Conservation (phyloP, 495 filamentous ascomycete genomes). For the Neurospora sp. region DNA sequence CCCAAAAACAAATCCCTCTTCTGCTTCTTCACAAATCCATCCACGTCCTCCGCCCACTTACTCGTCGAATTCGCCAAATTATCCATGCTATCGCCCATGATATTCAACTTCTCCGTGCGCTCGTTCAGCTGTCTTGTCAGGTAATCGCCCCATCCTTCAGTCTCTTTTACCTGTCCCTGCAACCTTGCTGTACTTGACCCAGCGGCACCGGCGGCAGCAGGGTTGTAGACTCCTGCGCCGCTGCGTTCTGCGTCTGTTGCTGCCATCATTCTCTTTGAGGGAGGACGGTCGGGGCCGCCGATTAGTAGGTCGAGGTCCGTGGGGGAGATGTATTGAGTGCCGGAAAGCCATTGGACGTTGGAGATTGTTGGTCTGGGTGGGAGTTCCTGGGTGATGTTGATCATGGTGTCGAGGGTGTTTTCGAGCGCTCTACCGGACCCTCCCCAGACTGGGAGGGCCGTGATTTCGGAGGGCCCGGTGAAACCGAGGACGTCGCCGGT, state of each 20-base stretch:
- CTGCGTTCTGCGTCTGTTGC: slow-evolving; percentile 35
- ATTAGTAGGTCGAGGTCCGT: slow-evolving; percentile 89
- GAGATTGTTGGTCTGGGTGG: slow-evolving; percentile 90
- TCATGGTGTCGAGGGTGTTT: slow-evolving; percentile 56
- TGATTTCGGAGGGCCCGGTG: slow-evolving; percentile 81
- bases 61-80: slow-evolving; percentile 66
- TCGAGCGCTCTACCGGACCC: slow-evolving; percentile 40
- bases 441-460: slow-evolving; percentile 72
- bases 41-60: slow-evolving; percentile 76
- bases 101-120: slow-evolving; percentile 72
- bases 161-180: slow-evolving; percentile 37
- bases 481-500: slow-evolving; percentile 77
- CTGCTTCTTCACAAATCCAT: slow-evolving; percentile 73
- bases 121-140: slow-evolving; percentile 81
- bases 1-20: slow-evolving; percentile 75
- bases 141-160: slow-evolving; percentile 48
- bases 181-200: slow-evolving; percentile 52
- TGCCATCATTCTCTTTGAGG: slow-evolving; percentile 61
- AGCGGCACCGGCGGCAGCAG: slow-evolving; percentile 21
- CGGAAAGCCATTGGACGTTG: slow-evolving; percentile 91
- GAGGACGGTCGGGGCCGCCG: slow-evolving; percentile 77
- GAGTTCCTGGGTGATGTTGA: slow-evolving; percentile 59
- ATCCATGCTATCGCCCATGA: slow-evolving; percentile 78
- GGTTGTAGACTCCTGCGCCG: slow-evolving; percentile 12
- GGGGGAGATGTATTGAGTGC: slow-evolving; percentile 82